These are phyloP conservation scores for Paramecium caudatum DNA, from an alignment of 73 alveolate genomes.

Conservation along the genomic window DNA sequence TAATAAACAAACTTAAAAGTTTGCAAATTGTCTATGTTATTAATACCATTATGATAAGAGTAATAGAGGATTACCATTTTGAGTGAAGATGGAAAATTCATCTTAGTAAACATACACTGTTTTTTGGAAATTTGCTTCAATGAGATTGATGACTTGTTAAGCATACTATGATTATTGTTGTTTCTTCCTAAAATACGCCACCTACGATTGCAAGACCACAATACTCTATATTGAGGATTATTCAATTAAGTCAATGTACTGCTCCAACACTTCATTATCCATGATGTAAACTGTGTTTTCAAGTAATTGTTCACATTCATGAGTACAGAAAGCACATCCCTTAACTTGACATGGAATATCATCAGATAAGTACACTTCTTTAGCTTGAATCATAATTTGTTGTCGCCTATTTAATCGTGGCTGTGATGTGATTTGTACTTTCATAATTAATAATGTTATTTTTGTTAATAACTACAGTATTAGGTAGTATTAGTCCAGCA, in stretches of 20 bases:
- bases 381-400: slow-evolving; percentile 16
- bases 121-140: slow-evolving; percentile 39
- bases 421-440: slow-evolving; percentile 11
- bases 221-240: slow-evolving; percentile 5
- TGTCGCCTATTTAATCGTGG: slow-evolving; percentile 41
- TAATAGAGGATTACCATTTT: slow-evolving; percentile 23
- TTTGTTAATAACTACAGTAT: background rate
- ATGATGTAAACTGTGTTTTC: background rate
- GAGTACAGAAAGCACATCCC: slow-evolving; percentile 9
- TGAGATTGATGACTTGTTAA: slow-evolving; percentile 26
- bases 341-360: slow-evolving; percentile 57
- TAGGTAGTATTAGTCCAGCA: slow-evolving; percentile 46
- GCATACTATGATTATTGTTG: background rate
- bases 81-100: slow-evolving; percentile 30
- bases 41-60: slow-evolving; percentile 59
- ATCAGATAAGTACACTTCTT: slow-evolving; percentile 33
- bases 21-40: slow-evolving; percentile 12
- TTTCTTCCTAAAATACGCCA: background rate
- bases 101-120: slow-evolving; percentile 27
- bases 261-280: slow-evolving; percentile 41
- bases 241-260: slow-evolving; percentile 55
- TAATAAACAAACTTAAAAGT: slow-evolving; percentile 14
- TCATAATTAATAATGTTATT: slow-evolving; percentile 12
- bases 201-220: slow-evolving; percentile 23
- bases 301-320: background rate